These are phyloP conservation scores for Monosporascus sp. DNA, from an alignment of 2,329 filamentous ascomycete species.

Conservation along the genomic window DNA sequence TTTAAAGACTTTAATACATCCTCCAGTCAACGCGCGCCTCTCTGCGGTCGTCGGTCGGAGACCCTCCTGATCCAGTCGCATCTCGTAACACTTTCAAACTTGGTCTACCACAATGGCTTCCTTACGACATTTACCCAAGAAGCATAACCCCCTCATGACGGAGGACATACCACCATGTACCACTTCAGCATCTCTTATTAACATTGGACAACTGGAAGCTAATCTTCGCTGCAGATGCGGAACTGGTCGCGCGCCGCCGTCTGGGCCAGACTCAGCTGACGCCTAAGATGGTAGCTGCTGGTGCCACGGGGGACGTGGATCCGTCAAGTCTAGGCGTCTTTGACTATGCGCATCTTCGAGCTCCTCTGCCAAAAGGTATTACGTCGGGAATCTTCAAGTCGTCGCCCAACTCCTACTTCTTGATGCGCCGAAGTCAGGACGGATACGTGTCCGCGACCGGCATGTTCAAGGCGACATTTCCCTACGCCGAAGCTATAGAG, in stretches of 20 bases:
- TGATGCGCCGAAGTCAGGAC: slow-evolving; percentile 87
- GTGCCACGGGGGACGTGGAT: slow-evolving; percentile 66
- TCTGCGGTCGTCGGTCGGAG: slow-evolving; percentile 3
- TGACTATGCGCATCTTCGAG: slow-evolving; percentile 93
- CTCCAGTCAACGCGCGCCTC: background rate
- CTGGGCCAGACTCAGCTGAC: slow-evolving; percentile 89
- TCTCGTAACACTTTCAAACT: slow-evolving; percentile 3
- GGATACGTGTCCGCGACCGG: slow-evolving; percentile 81
- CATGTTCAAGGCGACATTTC: slow-evolving; percentile 90
- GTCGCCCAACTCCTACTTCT: slow-evolving; percentile 87
- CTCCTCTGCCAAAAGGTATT: slow-evolving; percentile 86
- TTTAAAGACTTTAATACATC: background rate
- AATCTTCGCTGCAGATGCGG: slow-evolving; percentile 48
- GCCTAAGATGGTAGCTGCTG: slow-evolving; percentile 72
- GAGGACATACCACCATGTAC: slow-evolving; percentile 61
- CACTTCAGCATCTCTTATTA: slow-evolving; percentile 8
- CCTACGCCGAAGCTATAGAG: slow-evolving; percentile 67
- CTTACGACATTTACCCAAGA: slow-evolving; percentile 49
- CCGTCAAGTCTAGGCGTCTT: slow-evolving; percentile 74
- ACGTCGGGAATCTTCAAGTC: slow-evolving; percentile 89
- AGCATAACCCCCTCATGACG: slow-evolving; percentile 62
- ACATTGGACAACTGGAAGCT: slow-evolving; percentile 7
- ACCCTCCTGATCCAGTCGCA: slow-evolving; percentile 14
- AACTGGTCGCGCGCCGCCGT: slow-evolving; percentile 77
- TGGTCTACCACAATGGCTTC: slow-evolving; percentile 30